Evolutionary conservation across 257 asterid species (phyloP), one percentile per base, ranked within the genome.

Genomic region (Petunia axillaris): DNA sequence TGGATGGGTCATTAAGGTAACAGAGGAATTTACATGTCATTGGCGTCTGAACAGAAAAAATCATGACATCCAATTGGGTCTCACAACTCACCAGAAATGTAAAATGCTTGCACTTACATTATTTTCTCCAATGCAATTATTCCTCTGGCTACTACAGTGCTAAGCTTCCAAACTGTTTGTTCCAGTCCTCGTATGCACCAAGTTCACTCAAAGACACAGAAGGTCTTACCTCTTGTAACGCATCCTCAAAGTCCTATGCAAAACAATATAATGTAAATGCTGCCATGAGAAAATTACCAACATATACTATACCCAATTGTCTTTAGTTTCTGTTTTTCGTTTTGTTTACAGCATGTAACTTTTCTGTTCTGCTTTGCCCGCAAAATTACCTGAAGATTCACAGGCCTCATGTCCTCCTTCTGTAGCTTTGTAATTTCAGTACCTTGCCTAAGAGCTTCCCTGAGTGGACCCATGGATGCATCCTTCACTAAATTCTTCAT

Each of bases 401-500:
- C 95, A 55, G 97, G 88, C 79, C 97, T 88, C 97, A 96, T 90
- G 80, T 96, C 99, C 81, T 96, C 99, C 86, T 92, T 94, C 79
- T 90, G 83, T 79, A 96, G 94, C 90, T 90, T 93, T 66, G 97
- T 89, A 79, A 96, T 96, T 74, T 91, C 93, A 68, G 85, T 84
- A 63, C 99, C 99, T 82, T 89, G 93, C 70, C 64, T 85, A 25
- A 94, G 93, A 78, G 97, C 99, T 79, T 94, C 99, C 83, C 98
- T 91, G 15, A 96, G 87, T 36, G 99, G 98, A 75, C 98, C 99
- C 99, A 94, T 92, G 64, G 98, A 92, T 68, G 99, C 99, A 85
- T 96, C 99, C 89, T 96, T 96, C 89, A 96, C 99, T 84, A 96
- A 86, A 77, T 94, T 96, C 90, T 96, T 94, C 99, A 94, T 96